Evolutionary conservation across 495 filamentous ascomycete species (phyloP), one percentile per base, ranked within the genome.

Genomic region (Letharia columbiana): DNA sequence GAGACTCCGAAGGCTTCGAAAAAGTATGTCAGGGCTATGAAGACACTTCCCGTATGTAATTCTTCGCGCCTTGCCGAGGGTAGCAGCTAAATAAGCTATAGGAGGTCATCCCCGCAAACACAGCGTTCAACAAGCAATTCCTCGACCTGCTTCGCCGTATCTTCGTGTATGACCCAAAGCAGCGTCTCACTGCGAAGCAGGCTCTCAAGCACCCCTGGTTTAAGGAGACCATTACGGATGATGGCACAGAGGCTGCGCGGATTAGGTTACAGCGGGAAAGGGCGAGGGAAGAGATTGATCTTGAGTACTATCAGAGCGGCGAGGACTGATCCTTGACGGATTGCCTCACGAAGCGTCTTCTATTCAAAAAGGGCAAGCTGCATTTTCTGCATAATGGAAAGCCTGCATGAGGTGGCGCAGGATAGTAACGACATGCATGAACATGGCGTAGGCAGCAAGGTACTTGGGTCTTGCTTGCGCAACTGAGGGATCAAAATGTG

Each of bases 21-120:
- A 68, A 90, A 93, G 79, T 98, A 96, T 72, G 95, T 98, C 40
- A 89, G 89, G 71, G 91, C 91, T 0, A 98, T 98, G 95, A 97
- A 96, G 77, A 80, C 79, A 62, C 78, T 98, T 20, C 80, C 84
- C 63, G 93, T 98, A 84, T 73, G 90, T 76, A 42, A 39, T 12
- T 59, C 20, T n/a, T 10, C 3, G 39, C 17, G 35, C 18, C 6
- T 13, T 58, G 15, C 20, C 35, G 42, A 8, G 73, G 40, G 31
- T 40, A 54, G 62, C 49, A 23, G 35, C 40, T 61, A 9, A 64
- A 15, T 12, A 3, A n/a, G 3, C 31, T 17, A 41, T 69, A 98
- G 92, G 91, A 96, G 61, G 94, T 94, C 67, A 96, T 98, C 49
- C 92, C 93, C 8, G 79, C 83, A 4, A 88, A 79, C 42, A 93